Percentiles rank a stretch among this genome's conserved stretches.
These are phyloP conservation scores for Zymoseptoria pseudotritici DNA, from an alignment of 2,329 filamentous ascomycete species.

Conservation along the genomic window DNA sequence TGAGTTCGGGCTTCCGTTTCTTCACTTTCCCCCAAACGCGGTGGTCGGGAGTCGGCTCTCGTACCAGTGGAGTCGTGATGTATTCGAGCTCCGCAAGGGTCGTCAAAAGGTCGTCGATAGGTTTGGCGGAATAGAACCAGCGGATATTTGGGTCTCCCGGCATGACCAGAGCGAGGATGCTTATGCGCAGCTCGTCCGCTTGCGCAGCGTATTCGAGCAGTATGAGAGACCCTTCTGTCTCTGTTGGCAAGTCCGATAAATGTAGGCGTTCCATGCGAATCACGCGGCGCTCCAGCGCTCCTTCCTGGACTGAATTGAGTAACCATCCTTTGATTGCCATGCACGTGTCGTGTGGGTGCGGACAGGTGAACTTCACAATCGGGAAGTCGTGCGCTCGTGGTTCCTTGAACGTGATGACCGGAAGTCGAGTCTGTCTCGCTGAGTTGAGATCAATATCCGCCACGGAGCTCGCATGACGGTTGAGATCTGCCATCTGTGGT, in stretches of 20 bases:
- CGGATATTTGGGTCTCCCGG: conserved; percentile 14
- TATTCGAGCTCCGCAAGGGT: conserved; percentile 1
- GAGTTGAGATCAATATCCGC: conserved; percentile 17
- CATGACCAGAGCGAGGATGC: conserved; percentile 15
- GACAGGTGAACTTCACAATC: conserved; percentile 10
- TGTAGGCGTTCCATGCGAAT: conserved; percentile 17
- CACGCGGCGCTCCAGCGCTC: not conserved
- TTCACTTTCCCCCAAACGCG: not conserved
- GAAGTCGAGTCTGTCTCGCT: conserved; percentile 3
- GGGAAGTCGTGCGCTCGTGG: conserved; percentile 9
- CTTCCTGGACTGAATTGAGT: not conserved
- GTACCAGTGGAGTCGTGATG: not conserved
- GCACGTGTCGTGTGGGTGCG: conserved; percentile 9
- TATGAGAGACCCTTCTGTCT: conserved; percentile 7
- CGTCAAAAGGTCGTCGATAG: conserved; percentile 4
- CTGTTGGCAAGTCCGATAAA: conserved; percentile 8
- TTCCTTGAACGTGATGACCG: conserved; percentile 10
- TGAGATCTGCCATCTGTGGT: not conserved
- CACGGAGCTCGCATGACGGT: not conserved
- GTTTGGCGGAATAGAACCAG: conserved; percentile 17
- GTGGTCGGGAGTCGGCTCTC: not conserved
- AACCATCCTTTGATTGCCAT: conserved; percentile 14
- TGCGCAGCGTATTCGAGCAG: conserved; percentile 15
- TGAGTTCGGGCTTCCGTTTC: not conserved
- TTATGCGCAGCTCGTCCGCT: conserved; percentile 1